Base-by-base conservation (phyloP, 2,329 filamentous ascomycete genomes). In the Claviceps fusiformis region DNA sequence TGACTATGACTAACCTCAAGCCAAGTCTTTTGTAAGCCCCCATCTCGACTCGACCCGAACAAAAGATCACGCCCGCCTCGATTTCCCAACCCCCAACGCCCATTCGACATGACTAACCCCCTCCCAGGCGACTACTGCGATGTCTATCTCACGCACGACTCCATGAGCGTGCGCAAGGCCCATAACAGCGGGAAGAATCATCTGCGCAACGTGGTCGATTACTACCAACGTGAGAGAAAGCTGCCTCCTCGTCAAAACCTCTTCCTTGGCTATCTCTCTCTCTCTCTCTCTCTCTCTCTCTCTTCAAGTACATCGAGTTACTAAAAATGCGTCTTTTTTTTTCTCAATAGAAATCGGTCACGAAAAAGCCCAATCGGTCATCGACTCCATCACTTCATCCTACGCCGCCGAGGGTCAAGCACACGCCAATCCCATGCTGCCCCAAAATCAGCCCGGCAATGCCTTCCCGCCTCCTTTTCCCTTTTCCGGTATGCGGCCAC, bases 61-160 rank as follows among this genome's bases (percentile, higher is more conserved):
- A 24, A 33, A 33, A 33, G 31, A n/a, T n/a, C n/a, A n/a, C n/a
- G n/a, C n/a, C n/a, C n/a, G n/a, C n/a, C n/a, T n/a, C n/a, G n/a
- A n/a, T n/a, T n/a, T n/a, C n/a, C 43, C 19, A 6, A 46, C 15
- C 15, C 41, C 17, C n/a, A n/a, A n/a, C n/a, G 9, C 31, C 39
- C 53, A 33, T 41, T 17, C 50, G 56, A 56, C 56, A 60, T 37
- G 33, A 57, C 62, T 65, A 53, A 65, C 58, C 29, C 73, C 27
- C 27, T 27, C 5, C 53, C 45, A 73, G 72, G 91, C 79, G 93
- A 98, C 72, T 98, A 98, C 74, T 98, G 93, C 81, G 93, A 98
- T 86, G 93, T 98, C 72, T 98, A 98, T 80, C 87, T 98, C 64
- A 98, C 93, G 62, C 93, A 98, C 80, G 93, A 98, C 79, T 95